These are phyloP conservation scores for Eutrema japonicum DNA, from an alignment of 345 rosid genomes.

Conservation along the genomic window DNA sequence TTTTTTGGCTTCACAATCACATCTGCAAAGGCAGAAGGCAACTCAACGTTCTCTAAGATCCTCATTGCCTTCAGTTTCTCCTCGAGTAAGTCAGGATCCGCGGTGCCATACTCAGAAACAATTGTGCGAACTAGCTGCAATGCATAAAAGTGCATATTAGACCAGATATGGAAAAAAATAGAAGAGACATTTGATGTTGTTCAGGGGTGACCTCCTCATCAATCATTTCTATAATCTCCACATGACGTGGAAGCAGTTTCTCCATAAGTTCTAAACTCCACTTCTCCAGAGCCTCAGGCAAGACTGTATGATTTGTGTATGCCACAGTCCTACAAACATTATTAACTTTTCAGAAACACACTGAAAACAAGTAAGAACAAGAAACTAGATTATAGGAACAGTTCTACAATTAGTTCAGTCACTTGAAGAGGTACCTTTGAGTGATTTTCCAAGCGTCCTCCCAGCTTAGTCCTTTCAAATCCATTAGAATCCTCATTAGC, in stretches of 20 bases:
- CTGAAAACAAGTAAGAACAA: background rate
- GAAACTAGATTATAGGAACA: background rate
- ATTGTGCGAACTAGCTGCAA: slow-evolving; percentile 63
- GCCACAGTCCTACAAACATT: slow-evolving; percentile 65
- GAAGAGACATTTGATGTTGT: slow-evolving; percentile 28
- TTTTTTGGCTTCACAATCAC: slow-evolving; percentile 60
- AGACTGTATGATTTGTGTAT: slow-evolving; percentile 83
- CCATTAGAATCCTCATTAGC: slow-evolving; percentile 74
- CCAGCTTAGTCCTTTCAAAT: slow-evolving; percentile 75
- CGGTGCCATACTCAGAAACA: slow-evolving; percentile 65
- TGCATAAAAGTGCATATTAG: slow-evolving; percentile 30
- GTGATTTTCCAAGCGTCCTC: slow-evolving; percentile 78
- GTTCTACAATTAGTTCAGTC: slow-evolving; percentile 9
- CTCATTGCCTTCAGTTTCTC: slow-evolving; percentile 75
- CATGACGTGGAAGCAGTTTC: slow-evolving; percentile 75
- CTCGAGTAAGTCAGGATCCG: slow-evolving; percentile 56
- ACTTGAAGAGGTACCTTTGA: slow-evolving; percentile 52
- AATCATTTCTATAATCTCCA: slow-evolving; percentile 78
- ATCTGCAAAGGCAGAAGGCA: slow-evolving; percentile 65
- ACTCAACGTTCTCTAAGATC: slow-evolving; percentile 75
- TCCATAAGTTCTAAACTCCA: slow-evolving; percentile 87
- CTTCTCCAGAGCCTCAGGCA: slow-evolving; percentile 89
- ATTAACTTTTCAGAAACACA: background rate
- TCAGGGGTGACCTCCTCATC: slow-evolving; percentile 69
- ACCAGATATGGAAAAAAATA: background rate